A percentile compares a stretch with the other conserved stretches of the same genome.
phyloP scores from a whole-genome alignment of 1,284 basidiomycete species.

The Caloboletus inedulis region DNA sequence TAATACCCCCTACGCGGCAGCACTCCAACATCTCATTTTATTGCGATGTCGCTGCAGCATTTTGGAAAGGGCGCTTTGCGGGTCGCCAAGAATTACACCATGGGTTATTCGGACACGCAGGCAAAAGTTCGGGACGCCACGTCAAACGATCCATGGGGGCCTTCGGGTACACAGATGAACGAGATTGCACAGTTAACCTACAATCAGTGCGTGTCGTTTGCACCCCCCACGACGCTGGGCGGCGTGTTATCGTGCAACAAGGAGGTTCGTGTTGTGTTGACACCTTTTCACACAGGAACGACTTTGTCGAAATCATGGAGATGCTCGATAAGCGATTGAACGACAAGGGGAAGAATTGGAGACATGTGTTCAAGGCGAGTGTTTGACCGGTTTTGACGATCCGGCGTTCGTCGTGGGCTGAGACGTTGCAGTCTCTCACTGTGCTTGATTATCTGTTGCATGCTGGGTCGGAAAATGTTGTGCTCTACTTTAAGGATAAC shows the following conservation, averaged over 20 bases:
- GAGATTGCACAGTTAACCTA: constrained; percentile 97
- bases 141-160: constrained; percentile 99
- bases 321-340: constrained; percentile 99
- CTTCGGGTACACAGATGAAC: constrained; percentile 98
- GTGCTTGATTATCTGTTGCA: constrained; percentile 97
- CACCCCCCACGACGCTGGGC: not conserved
- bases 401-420: constrained; percentile 6
- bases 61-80: constrained; percentile 80
- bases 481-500: constrained; percentile 98
- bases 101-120: constrained; percentile 91
- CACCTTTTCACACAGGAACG: constrained; percentile 56
- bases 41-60: constrained; percentile 51
- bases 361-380: constrained; percentile 96
- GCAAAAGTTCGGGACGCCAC: constrained; percentile 97
- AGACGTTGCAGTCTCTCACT: constrained; percentile 73
- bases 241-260: not conserved
- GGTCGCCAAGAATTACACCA: constrained; percentile 93
- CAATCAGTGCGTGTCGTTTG: constrained; percentile 75
- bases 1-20: constrained; percentile 14
- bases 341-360: constrained; percentile 99
- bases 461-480: constrained; percentile 96
- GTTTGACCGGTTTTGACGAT: not conserved
- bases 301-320: constrained; percentile 99
- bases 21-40: not conserved
- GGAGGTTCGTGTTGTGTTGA: not conserved